These are phyloP conservation scores for Plasmodiophora brassicae DNA, from an alignment of 208 protist genomes.

Conservation along the genomic window DNA sequence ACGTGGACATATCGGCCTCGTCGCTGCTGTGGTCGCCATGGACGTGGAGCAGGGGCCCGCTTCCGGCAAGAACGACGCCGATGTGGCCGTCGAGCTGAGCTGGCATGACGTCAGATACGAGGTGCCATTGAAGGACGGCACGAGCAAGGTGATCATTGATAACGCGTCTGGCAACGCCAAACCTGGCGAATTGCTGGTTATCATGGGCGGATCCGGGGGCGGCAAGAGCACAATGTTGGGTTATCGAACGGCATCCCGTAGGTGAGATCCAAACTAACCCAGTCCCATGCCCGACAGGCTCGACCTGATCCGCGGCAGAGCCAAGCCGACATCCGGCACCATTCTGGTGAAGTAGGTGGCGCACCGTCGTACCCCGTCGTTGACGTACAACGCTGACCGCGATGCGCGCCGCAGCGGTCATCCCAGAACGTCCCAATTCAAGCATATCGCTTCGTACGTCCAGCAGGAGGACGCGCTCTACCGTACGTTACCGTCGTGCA, in stretches of 20 bases:
- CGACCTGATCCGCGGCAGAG: not conserved
- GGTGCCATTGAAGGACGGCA: no score
- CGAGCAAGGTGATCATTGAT: no score
- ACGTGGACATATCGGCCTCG: no score
- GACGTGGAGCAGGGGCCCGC: no score
- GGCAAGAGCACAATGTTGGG: no score
- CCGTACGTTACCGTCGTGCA: not conserved
- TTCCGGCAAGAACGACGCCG: no score
- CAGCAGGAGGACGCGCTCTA: not conserved
- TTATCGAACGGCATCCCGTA: not conserved
- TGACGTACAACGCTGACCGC: not conserved
- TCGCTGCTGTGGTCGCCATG: no score
- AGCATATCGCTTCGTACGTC: constrained; percentile 2
- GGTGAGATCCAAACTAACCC: not conserved
- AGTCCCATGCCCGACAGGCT: not conserved
- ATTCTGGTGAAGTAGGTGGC: not conserved
- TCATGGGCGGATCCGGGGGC: constrained; percentile 10
- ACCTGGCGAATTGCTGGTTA: not conserved
- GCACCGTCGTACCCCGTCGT: no score
- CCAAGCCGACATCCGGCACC: not conserved
- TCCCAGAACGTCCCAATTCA: not conserved
- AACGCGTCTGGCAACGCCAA: no score
- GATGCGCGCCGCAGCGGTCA: not conserved
- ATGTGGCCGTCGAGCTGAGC: no score
- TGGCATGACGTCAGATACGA: no score